Evolutionary conservation across 2,329 filamentous ascomycete genomes (phyloP).

Genomic region (Beauveria pseudobassiana): DNA sequence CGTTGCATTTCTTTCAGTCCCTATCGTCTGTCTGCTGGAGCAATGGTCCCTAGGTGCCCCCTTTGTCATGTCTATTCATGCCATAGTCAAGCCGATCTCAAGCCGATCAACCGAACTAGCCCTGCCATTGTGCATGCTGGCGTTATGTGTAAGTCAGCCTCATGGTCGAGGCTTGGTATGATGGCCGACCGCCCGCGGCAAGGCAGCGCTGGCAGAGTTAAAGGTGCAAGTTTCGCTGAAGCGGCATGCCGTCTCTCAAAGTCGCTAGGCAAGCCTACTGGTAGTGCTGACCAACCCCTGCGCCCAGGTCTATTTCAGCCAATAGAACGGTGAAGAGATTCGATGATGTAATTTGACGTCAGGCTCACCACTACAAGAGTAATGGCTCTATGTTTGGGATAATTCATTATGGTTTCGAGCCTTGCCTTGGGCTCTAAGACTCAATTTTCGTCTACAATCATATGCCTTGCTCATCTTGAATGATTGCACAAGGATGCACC

Average conservation of each 20-base stretch:
- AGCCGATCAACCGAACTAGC: constrained; percentile 12
- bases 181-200: background rate
- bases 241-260: no score
- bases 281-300: no score
- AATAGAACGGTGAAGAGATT: no score
- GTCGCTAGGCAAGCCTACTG: no score
- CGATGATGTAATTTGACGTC: no score
- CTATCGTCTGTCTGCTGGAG: background rate
- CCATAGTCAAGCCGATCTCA: constrained; percentile 11
- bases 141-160: background rate
- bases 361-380: no score
- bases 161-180: background rate
- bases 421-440: no score
- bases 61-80: constrained; percentile 12
- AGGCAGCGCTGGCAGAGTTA: background rate
- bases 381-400: no score
- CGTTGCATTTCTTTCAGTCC: constrained; percentile 6
- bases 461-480: background rate
- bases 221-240: background rate
- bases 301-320: no score
- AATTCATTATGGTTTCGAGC: no score
- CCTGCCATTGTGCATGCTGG: constrained; percentile 7
- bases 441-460: no score
- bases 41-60: background rate
- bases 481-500: background rate